Evolutionary conservation across 257 asterid genomes (phyloP), one percentile per base, ranked within the genome.

Genomic region (Lavandula angustifolia): DNA sequence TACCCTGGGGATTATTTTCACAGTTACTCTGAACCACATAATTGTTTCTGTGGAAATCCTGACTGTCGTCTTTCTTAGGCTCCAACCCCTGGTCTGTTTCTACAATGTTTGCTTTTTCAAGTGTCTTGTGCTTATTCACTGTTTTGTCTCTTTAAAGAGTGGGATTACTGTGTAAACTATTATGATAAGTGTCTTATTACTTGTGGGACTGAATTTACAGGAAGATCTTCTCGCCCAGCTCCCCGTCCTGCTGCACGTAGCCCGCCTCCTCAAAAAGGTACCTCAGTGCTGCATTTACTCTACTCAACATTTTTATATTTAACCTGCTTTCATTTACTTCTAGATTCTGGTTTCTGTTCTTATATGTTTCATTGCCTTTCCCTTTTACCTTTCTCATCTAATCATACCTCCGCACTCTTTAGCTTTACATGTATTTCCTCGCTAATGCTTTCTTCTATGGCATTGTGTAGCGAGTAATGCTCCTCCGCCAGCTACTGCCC

Each of bases 401-500:
- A 18, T 40, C 17, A 12, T 6, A 5, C 12, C 58, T 0, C 17
- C 63, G 49, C 9, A 47, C 18, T 14, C 11, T 48, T 54, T 1
- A 18, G 7, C 11, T 9, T 9, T 10, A 3, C 35, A 3, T 18
- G 22, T 58, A n/a, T 41, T 42, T 33, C n/a, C 16, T n/a, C 48
- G 37, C 49, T 75, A 41, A 66, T 42, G 44, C 3, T 41, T 48
- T 10, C 11, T 1, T 40, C 5, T 44, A 60, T 72, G 22, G 14
- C 14, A 38, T 16, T 46, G 29, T 75, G 78, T 84, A 85, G 96
- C 68, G 38, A 71, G 66, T 41, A 79, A 58, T 67, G 96, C 94
- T 32, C 92, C 97, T 68, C 91, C 94, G 53, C 95, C 98, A 35
- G 82, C 94, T 49, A 82, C 87, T 14, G 80, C 27, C 61, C 94